phyloP scores from a whole-genome alignment of 371 early-diverging fungal species.

The Saksenaea oblongispora region DNA sequence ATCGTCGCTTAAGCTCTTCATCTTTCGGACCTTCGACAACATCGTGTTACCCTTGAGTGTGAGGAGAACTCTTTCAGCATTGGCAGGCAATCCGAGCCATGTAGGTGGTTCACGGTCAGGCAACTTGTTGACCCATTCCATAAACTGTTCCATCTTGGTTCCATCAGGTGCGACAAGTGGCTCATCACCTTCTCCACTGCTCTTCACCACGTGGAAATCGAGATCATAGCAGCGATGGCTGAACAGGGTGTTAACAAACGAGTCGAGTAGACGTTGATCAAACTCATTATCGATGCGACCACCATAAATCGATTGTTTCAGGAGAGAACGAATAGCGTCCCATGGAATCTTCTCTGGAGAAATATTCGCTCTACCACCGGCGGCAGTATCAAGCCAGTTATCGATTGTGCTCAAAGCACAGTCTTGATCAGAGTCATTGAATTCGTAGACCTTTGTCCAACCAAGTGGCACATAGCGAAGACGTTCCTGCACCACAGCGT shows the following conservation, averaged over 20 bases:
- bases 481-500: constrained; percentile 94
- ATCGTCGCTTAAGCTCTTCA: constrained; percentile 84
- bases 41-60: constrained; percentile 74
- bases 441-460: constrained; percentile 97
- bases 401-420: constrained; percentile 90
- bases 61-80: constrained; percentile 91
- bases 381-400: constrained; percentile 84
- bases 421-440: constrained; percentile 96
- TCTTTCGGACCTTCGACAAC: constrained; percentile 81
- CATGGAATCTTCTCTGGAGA: constrained; percentile 96
- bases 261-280: constrained; percentile 87
- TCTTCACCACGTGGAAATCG: constrained; percentile 79
- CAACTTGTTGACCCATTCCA: constrained; percentile 85
- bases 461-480: constrained; percentile 96
- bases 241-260: constrained; percentile 89
- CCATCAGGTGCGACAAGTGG: constrained; percentile 84
- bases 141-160: constrained; percentile 82
- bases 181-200: constrained; percentile 38
- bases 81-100: constrained; percentile 95
- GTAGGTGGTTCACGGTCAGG: constrained; percentile 95
- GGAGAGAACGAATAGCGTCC: constrained; percentile 86
- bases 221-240: constrained; percentile 80
- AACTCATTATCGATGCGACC: constrained; percentile 93
- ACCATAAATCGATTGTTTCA: constrained; percentile 93
- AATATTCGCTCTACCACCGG: constrained; percentile 85